These are phyloP conservation scores for Scorias spongiosa DNA, from an alignment of 2,329 filamentous ascomycete genomes.

Conservation along the genomic window DNA sequence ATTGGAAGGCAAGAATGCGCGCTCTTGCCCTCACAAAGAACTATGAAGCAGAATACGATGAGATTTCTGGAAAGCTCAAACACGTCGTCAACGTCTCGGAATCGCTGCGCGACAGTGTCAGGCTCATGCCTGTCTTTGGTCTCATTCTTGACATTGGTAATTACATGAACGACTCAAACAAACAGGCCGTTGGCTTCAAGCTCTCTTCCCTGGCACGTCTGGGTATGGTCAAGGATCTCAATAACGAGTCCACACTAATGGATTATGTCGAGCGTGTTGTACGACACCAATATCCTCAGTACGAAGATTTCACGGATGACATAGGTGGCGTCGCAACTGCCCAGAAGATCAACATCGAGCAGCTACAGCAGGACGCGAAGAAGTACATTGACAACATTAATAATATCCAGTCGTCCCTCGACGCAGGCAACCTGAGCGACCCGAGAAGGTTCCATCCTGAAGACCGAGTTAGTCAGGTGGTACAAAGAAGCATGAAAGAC, in stretches of 20 bases:
- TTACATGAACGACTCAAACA: conserved; percentile 99
- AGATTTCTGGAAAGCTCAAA: conserved; percentile 70
- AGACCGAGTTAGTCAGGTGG: conserved; percentile 81
- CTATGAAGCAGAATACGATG: conserved; percentile 80
- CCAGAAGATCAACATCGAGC: conserved; percentile 91
- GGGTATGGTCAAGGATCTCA: conserved; percentile 97
- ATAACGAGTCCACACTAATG: conserved; percentile 91
- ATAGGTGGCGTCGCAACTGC: conserved; percentile 62
- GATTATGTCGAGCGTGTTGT: conserved; percentile 95
- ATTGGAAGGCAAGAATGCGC: conserved; percentile 96
- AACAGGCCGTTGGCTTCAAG: conserved; percentile 96
- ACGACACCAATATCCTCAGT: conserved; percentile 88
- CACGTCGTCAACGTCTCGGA: conserved; percentile 81
- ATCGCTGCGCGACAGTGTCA: conserved; percentile 76
- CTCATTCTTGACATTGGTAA: conserved; percentile 96
- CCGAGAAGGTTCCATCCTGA: conserved; percentile 96
- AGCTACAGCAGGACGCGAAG: conserved; percentile 72
- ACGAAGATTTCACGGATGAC: conserved; percentile 77
- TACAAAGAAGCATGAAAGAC: conserved; percentile 92
- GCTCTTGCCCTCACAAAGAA: conserved; percentile 71
- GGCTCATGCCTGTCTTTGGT: conserved; percentile 88
- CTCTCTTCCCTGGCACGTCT: conserved; percentile 82
- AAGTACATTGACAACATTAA: conserved; percentile 90
- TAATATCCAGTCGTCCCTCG: conserved; percentile 82
- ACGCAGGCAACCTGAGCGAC: conserved; percentile 87